phyloP scores from a whole-genome alignment of 805 yeast species.

The Torulaspora gathmanii region DNA sequence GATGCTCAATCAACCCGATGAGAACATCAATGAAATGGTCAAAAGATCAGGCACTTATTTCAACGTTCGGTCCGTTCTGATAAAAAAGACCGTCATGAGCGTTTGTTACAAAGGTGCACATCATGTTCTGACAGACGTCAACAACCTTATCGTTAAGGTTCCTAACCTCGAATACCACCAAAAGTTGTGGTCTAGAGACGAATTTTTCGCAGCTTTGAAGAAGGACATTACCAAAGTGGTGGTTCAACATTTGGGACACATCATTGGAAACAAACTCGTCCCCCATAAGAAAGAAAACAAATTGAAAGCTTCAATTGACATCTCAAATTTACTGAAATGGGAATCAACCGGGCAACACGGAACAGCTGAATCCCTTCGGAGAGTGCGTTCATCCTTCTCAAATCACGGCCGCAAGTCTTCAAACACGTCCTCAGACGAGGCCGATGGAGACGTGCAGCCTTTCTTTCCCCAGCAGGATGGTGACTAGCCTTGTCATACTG shows the following conservation, averaged over 20 bases:
- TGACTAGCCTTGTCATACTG: neutral
- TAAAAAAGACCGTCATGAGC: slow-evolving; percentile 46
- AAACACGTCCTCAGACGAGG: neutral
- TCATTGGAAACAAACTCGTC: slow-evolving; percentile 56
- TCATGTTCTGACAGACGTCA: slow-evolving; percentile 53
- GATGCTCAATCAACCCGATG: slow-evolving; percentile 19
- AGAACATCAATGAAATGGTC: slow-evolving; percentile 58
- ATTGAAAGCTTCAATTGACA: slow-evolving; percentile 19
- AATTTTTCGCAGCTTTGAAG: slow-evolving; percentile 47
- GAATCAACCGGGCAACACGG: slow-evolving; percentile 8
- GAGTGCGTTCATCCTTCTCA: slow-evolving; percentile 3
- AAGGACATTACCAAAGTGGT: slow-evolving; percentile 55
- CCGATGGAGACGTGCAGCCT: slow-evolving; percentile 12
- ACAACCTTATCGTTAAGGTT: slow-evolving; percentile 46
- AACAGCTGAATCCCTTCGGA: neutral
- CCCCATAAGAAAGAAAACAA: slow-evolving; percentile 40
- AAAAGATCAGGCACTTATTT: slow-evolving; percentile 63
- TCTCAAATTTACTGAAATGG: slow-evolving; percentile 18
- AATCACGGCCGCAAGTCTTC: neutral
- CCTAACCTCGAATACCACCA: slow-evolving; percentile 47
- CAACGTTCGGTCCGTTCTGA: slow-evolving; percentile 53
- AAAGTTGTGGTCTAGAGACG: slow-evolving; percentile 55
- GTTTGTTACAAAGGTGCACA: slow-evolving; percentile 68
- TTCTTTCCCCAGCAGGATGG: slow-evolving; percentile 13
- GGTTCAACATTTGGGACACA: slow-evolving; percentile 54